These are phyloP conservation scores for Podospora pseudopauciseta DNA, from an alignment of 495 filamentous ascomycete species.

Conservation along the genomic window DNA sequence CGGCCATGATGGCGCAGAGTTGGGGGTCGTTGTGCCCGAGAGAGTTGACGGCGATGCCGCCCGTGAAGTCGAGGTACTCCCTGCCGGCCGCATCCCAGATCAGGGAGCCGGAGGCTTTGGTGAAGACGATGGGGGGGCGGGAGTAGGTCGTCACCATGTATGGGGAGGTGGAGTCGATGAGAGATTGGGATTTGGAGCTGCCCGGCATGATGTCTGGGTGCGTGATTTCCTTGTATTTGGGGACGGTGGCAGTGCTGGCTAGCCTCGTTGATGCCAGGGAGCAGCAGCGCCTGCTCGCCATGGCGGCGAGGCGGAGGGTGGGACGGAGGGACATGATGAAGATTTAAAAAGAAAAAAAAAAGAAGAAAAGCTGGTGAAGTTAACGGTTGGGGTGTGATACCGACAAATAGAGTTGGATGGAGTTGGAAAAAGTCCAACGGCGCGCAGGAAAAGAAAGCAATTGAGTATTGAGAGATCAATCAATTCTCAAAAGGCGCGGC, in stretches of 20 bases:
- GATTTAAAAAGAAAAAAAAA: background rate
- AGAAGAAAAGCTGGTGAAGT: too few relatives aligned
- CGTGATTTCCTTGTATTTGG: background rate
- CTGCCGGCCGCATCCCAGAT: conserved; percentile 87
- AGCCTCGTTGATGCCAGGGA: conserved; percentile 19
- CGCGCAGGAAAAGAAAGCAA: background rate
- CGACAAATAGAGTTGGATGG: background rate
- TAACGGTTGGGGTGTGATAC: background rate
- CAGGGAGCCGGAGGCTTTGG: conserved; percentile 79
- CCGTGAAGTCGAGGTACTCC: conserved; percentile 88
- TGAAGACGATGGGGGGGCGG: conserved; percentile 84
- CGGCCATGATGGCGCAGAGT: conserved; percentile 58
- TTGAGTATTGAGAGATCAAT: background rate
- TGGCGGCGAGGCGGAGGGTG: conserved; percentile 31
- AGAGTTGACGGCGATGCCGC: conserved; percentile 92
- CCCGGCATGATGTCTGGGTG: conserved; percentile 68
- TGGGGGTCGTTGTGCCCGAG: conserved; percentile 83
- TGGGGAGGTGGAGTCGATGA: conserved; percentile 67
- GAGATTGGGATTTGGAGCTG: background rate
- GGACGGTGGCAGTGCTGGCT: conserved; percentile 48
- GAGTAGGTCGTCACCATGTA: conserved; percentile 96
- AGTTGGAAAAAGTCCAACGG: background rate
- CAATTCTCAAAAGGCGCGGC: background rate
- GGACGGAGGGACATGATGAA: conserved; percentile 30
- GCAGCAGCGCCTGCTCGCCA: conserved; percentile 15